phyloP scores from a whole-genome alignment of 192 early-diverging fungal genomes.

The Piromyces finnis region DNA sequence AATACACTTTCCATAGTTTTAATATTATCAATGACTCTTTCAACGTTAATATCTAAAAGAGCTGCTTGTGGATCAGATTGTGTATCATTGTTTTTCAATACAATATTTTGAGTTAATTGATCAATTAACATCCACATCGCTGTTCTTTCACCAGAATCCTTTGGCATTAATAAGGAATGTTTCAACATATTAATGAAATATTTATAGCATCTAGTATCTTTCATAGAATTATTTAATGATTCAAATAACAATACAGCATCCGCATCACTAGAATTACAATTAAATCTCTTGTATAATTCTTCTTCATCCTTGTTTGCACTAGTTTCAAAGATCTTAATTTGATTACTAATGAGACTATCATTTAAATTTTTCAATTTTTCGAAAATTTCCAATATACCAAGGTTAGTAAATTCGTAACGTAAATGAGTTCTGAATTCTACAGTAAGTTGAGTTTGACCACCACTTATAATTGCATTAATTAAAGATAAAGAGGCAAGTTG shows the following conservation, averaged over 20 bases:
- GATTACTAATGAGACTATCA: not conserved
- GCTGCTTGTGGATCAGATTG: not conserved
- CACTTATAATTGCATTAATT: conserved; percentile 32
- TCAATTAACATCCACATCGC: not conserved
- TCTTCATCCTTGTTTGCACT: not conserved
- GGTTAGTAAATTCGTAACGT: not conserved
- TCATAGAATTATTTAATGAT: not conserved
- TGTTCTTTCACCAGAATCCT: not conserved
- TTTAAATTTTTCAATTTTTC: not conserved
- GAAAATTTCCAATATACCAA: not conserved
- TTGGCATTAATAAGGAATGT: not conserved
- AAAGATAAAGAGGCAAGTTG: conserved; percentile 29
- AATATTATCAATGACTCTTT: not conserved
- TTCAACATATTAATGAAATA: not conserved
- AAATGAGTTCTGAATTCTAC: not conserved
- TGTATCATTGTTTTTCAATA: not conserved
- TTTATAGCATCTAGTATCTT: not conserved
- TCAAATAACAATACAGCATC: not conserved
- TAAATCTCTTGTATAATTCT: not conserved
- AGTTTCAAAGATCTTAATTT: not conserved
- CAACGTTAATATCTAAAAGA: not conserved
- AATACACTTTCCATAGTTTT: not conserved
- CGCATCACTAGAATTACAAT: not conserved
- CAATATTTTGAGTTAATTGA: not conserved
- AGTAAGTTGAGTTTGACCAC: conserved; percentile 5